Conservation (phyloP, 768 basidiomycete species). For the Rhodosporidiobolus sp. region DNA sequence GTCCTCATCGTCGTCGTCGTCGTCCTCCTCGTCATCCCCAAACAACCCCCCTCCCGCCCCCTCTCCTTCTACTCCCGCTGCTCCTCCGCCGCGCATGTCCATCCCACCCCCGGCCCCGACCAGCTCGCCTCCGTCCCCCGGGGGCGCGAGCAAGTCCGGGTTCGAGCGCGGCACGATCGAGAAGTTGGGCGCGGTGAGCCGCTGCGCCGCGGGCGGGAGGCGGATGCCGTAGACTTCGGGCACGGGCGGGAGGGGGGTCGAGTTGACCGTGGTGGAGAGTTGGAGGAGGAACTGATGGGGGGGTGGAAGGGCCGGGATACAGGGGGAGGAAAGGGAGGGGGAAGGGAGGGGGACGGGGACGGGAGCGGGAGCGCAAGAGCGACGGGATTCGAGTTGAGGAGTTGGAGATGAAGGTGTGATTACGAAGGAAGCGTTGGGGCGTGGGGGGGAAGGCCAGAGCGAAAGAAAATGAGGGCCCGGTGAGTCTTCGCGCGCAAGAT, state of each 20-base stretch:
- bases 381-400: no score
- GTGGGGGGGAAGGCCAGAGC: no score
- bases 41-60: slow-evolving; percentile 45
- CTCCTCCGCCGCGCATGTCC: slow-evolving; percentile 14
- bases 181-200: slow-evolving; percentile 52
- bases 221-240: slow-evolving; percentile 52
- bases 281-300: slow-evolving; percentile 50
- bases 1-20: slow-evolving; percentile 42
- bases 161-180: slow-evolving; percentile 47
- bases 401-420: no score
- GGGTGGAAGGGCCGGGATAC: background rate
- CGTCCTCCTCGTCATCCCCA: slow-evolving; percentile 43
- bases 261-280: slow-evolving; percentile 51
- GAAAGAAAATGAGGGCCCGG: no score
- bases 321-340: background rate
- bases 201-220: slow-evolving; percentile 49
- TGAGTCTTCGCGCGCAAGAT: no score
- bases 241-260: slow-evolving; percentile 50
- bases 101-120: slow-evolving; percentile 27
- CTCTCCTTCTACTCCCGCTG: slow-evolving; percentile 21
- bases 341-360: background rate
- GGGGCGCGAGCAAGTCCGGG: background rate
- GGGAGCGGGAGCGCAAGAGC: background rate
- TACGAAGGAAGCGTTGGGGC: no score
- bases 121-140: slow-evolving; percentile 7